Conservation (phyloP, 495 filamentous ascomycete species). For the Aspergillus affinis region DNA sequence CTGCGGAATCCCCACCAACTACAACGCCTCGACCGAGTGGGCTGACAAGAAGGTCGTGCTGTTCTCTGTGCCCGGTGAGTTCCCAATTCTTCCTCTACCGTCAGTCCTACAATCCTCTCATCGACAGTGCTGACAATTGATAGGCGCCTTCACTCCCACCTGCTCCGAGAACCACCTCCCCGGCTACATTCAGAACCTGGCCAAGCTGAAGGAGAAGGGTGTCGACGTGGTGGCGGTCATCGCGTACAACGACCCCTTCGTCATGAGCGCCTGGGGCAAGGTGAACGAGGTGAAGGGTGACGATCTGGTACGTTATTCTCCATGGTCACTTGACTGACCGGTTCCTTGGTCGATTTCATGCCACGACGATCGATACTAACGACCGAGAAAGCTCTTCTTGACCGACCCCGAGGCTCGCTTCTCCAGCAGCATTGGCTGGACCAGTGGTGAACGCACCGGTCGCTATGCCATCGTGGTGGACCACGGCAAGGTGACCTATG, state of each 20-base stretch:
- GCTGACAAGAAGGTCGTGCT: slow-evolving; percentile 86
- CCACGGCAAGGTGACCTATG: slow-evolving; percentile 83
- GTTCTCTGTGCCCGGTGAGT: slow-evolving; percentile 75
- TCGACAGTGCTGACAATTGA: slow-evolving; percentile 1
- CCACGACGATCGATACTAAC: background rate
- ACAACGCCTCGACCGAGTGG: slow-evolving; percentile 83
- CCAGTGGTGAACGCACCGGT: slow-evolving; percentile 63
- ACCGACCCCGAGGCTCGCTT: slow-evolving; percentile 74
- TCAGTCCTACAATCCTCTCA: background rate
- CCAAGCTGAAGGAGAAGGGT: slow-evolving; percentile 73
- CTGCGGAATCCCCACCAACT: slow-evolving; percentile 74
- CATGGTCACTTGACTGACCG: too few species aligned
- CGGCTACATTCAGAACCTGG: slow-evolving; percentile 73
- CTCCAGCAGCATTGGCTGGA: slow-evolving; percentile 79
- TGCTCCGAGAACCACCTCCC: slow-evolving; percentile 85
- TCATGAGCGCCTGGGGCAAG: slow-evolving; percentile 95
- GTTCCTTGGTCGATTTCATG: too few species aligned
- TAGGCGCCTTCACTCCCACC: slow-evolving; percentile 89
- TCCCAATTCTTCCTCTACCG: background rate
- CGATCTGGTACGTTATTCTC: slow-evolving; percentile 59
- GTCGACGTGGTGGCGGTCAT: slow-evolving; percentile 82
- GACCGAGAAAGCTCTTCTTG: slow-evolving; percentile 64
- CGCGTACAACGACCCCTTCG: slow-evolving; percentile 83
- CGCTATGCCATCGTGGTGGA: slow-evolving; percentile 86
- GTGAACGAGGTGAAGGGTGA: slow-evolving; percentile 77